Percentiles rank a stretch among this genome's conserved stretches.
Conservation (phyloP, 2,329 filamentous ascomycete species). For the Cercospora citrullina region DNA sequence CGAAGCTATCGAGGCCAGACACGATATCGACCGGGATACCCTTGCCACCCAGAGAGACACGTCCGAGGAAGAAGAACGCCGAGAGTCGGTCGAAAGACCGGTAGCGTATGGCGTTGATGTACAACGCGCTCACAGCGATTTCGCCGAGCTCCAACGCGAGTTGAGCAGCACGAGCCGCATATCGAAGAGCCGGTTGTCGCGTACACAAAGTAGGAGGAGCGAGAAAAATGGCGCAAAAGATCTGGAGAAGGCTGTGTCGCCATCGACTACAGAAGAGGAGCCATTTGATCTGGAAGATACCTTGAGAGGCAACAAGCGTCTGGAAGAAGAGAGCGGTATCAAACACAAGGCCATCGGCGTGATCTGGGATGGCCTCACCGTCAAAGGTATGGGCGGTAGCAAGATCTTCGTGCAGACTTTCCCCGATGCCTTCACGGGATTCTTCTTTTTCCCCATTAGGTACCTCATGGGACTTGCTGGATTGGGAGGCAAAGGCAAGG, state of each 20-base stretch:
- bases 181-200: constrained; percentile 43
- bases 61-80: constrained; percentile 13
- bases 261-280: constrained; percentile 50
- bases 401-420: constrained; percentile 62
- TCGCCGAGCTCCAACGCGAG: constrained; percentile 61
- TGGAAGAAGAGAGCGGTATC: constrained; percentile 76
- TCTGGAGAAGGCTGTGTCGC: constrained; percentile 58
- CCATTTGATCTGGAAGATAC: constrained; percentile 75
- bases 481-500: constrained; percentile 64
- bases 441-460: constrained; percentile 71
- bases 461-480: constrained; percentile 62
- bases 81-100: constrained; percentile 3
- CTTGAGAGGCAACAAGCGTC: constrained; percentile 68
- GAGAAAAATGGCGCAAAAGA: constrained; percentile 48
- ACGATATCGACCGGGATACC: constrained; percentile 15
- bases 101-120: constrained; percentile 58
- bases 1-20: constrained; percentile 22
- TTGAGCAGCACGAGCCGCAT: constrained; percentile 44
- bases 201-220: constrained; percentile 47
- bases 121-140: constrained; percentile 67
- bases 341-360: constrained; percentile 69
- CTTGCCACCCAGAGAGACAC: constrained; percentile 7
- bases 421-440: constrained; percentile 62
- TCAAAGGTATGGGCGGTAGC: constrained; percentile 61
- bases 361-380: constrained; percentile 64